Conservation (phyloP, 2,329 filamentous ascomycete species). For the Botrytis elliptica region DNA sequence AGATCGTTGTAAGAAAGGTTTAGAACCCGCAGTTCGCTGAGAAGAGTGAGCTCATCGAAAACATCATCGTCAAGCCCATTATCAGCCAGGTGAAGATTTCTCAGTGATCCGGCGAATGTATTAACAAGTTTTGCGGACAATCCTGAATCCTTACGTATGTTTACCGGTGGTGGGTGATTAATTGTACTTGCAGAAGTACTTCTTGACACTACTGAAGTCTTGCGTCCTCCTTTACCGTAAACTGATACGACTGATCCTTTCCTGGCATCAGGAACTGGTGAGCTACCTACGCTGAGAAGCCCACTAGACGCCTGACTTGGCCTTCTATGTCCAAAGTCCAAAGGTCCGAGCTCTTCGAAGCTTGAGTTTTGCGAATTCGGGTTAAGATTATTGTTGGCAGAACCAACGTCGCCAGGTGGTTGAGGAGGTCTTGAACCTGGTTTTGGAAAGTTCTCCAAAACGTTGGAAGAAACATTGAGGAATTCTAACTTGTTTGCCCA, state of each 20-base stretch:
- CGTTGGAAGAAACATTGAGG: constrained; percentile 92
- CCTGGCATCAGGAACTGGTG: constrained; percentile 62
- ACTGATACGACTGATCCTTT: constrained; percentile 85
- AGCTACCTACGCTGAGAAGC: constrained; percentile 72
- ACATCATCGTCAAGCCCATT: constrained; percentile 93
- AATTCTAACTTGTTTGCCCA: constrained; percentile 87
- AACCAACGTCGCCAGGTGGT: constrained; percentile 51
- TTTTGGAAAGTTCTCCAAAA: constrained; percentile 87
- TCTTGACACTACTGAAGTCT: constrained; percentile 79
- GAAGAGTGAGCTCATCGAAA: constrained; percentile 82
- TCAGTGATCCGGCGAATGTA: constrained; percentile 84
- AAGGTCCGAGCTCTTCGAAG: constrained; percentile 71
- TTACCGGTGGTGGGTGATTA: constrained; percentile 47
- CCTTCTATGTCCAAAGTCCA: constrained; percentile 64
- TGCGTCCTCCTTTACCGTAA: constrained; percentile 75
- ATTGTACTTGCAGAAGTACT: constrained; percentile 50
- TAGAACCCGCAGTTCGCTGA: constrained; percentile 80
- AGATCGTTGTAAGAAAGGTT: constrained; percentile 96
- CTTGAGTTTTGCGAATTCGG: constrained; percentile 61
- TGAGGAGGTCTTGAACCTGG: constrained; percentile 70
- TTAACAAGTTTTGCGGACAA: constrained; percentile 75
- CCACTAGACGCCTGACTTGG: constrained; percentile 83
- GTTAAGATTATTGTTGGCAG: constrained; percentile 26
- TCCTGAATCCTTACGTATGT: constrained; percentile 81
- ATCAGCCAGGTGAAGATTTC: constrained; percentile 84